phyloP scores from a whole-genome alignment of 2,329 filamentous ascomycete genomes.

The Albifimbria verrucaria region DNA sequence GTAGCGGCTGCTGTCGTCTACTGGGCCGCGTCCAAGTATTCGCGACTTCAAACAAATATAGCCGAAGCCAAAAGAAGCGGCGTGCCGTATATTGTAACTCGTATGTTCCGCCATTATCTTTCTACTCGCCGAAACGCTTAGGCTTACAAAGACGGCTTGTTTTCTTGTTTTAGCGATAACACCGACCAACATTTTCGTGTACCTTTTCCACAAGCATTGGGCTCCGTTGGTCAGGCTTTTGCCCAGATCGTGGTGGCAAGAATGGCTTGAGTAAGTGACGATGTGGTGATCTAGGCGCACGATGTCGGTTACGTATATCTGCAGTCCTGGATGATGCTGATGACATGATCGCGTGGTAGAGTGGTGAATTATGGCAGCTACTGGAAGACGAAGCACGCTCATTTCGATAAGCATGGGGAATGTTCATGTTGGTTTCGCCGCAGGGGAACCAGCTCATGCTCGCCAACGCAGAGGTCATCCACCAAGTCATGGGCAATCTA shows the following conservation, averaged over 20 bases:
- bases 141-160: constrained; percentile 36
- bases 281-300: background rate
- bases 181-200: too few relatives aligned
- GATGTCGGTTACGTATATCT: constrained; percentile 10
- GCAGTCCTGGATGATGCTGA: too few relatives aligned
- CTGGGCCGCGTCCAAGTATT: constrained; percentile 24
- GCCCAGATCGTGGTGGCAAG: constrained; percentile 55
- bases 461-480: constrained; percentile 62
- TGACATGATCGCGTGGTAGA: constrained; percentile 31
- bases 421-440: constrained; percentile 63
- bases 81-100: constrained; percentile 49
- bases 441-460: constrained; percentile 50
- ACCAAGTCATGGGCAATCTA: constrained; percentile 61
- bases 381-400: constrained; percentile 51
- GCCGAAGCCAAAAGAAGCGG: constrained; percentile 47
- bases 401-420: constrained; percentile 61
- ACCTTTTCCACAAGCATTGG: too few relatives aligned
- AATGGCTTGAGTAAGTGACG: constrained; percentile 56
- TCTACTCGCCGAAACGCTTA: constrained; percentile 35
- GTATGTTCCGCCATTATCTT: too few relatives aligned
- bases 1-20: constrained; percentile 31
- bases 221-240: too few relatives aligned
- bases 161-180: too few relatives aligned
- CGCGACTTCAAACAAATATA: constrained; percentile 42
- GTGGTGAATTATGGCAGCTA: constrained; percentile 58